Evolutionary conservation across 2,329 filamentous ascomycete genomes (phyloP).

Genomic region (Arachnopeziza araneosa): DNA sequence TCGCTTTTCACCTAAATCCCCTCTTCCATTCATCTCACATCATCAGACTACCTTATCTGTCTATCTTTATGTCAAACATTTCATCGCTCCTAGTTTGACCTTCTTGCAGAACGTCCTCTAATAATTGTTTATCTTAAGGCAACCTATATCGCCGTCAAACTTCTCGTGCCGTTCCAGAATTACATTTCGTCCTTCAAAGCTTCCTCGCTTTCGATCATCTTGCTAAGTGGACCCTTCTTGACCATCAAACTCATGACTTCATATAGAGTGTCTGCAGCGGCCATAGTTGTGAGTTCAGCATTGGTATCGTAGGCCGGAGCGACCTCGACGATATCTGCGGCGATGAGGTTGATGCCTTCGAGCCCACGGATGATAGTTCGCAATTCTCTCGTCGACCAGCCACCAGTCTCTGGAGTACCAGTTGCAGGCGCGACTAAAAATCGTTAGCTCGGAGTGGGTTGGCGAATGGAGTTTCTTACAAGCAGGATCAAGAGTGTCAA

Average conservation of each 20-base stretch:
- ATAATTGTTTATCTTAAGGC: neutral
- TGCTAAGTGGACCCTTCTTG: slow-evolving; percentile 65
- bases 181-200: slow-evolving; percentile 21
- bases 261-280: slow-evolving; percentile 63
- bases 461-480: slow-evolving; percentile 41
- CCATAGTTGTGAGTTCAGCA: slow-evolving; percentile 69
- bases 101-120: neutral
- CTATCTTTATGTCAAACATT: neutral
- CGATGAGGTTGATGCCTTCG: slow-evolving; percentile 64
- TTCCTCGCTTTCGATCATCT: slow-evolving; percentile 32
- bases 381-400: slow-evolving; percentile 69
- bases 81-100: no score
- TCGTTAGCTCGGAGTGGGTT: slow-evolving; percentile 10
- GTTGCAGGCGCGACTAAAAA: slow-evolving; percentile 61
- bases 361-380: slow-evolving; percentile 65
- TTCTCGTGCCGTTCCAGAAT: neutral
- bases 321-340: slow-evolving; percentile 69
- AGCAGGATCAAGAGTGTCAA: slow-evolving; percentile 81
- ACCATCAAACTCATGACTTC: slow-evolving; percentile 81
- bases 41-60: neutral
- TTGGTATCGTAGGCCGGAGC: slow-evolving; percentile 69
- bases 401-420: slow-evolving; percentile 70
- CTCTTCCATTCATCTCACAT: no score
- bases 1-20: no score
- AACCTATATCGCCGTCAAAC: neutral